Conservation (phyloP, 306 rosid genomes). For the Sicyos edulis region DNA sequence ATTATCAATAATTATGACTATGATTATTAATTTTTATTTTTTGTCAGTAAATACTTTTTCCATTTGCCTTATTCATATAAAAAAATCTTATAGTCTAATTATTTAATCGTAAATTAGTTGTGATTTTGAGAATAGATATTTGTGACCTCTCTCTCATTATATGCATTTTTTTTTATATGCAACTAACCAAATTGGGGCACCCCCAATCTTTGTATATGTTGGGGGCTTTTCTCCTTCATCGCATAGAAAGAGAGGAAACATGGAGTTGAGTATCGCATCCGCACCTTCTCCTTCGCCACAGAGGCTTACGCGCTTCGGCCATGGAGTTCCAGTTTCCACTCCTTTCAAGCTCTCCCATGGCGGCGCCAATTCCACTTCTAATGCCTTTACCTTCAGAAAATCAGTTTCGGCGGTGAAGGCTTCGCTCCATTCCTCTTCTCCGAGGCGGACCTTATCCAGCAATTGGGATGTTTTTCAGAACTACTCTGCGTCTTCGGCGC, state of each 20-base stretch:
- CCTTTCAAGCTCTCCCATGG: constrained; percentile 12
- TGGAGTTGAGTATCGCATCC: constrained; percentile 43
- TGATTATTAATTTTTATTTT: no score
- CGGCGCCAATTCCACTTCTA: constrained; percentile 8
- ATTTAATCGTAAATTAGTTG: no score
- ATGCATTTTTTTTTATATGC: no score
- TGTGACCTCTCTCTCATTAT: no score
- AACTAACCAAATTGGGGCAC: not conserved
- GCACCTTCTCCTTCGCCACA: constrained; percentile 49
- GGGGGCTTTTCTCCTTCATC: not conserved
- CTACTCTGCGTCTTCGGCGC: constrained; percentile 35
- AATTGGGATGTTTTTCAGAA: constrained; percentile 49
- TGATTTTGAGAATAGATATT: no score
- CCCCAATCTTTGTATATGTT: not conserved
- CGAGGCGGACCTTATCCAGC: constrained; percentile 49
- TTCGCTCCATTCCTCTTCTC: constrained; percentile 24
- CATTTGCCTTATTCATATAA: no score
- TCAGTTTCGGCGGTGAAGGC: constrained; percentile 32
- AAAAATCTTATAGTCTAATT: no score
- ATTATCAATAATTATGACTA: no score
- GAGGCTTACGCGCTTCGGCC: constrained; percentile 33
- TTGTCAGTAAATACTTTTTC: no score
- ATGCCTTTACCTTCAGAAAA: constrained; percentile 23
- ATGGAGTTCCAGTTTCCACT: constrained; percentile 31
- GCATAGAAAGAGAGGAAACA: constrained; percentile 5